Evolutionary conservation across 768 basidiomycete species (phyloP), one percentile per base, ranked within the genome.

Genomic region (Tylopilus rubrobrunneus): DNA sequence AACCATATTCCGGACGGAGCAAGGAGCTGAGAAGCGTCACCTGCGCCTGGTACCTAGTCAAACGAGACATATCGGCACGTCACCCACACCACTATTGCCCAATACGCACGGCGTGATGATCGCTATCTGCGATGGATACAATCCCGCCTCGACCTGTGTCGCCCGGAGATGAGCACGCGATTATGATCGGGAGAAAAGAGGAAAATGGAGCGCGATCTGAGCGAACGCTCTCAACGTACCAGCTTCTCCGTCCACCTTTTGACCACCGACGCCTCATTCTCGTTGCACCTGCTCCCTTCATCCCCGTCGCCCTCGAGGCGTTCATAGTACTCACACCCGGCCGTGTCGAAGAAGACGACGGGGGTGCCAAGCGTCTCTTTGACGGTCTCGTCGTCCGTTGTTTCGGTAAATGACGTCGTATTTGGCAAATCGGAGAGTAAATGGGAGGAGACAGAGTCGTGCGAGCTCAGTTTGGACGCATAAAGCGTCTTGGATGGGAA

Each of bases 301-400:
- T 92, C 90, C n/a, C 78, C 76, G 52, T 86, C 86, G 0, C 80
- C 86, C 31, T 91, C 88, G 0, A 83, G 66, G 15, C 91, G 75
- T 66, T 98, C 97, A 62, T 86, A 97, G 63, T 91, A 96, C 67
- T 97, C 93, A 61, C 91, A 94, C 0, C 94, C 93, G 4, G 90
- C 83, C 0, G 94, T 99, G 66, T 99, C 97, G 61, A 91, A 92
- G 68, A 98, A 99, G 2, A 95, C 83, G 2, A 98, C 81, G 1
- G 92, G 90, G 0, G 80, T 88, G 4, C 76, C 80, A 7, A 98
- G 73, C 4, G 82, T 69, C 51, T 96, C 96, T 56, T 80, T 83
- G 43, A 79, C 74, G 36, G 89, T 85, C 15, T 87, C 91, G 39
- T 86, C 85, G 1, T 75, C 75, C 25, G 69, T 73, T 25, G 55